Percentiles rank a stretch among this genome's conserved stretches.
Evolutionary conservation across 768 basidiomycete genomes (phyloP).

Genomic region (Sistotremastrum suecicum): DNA sequence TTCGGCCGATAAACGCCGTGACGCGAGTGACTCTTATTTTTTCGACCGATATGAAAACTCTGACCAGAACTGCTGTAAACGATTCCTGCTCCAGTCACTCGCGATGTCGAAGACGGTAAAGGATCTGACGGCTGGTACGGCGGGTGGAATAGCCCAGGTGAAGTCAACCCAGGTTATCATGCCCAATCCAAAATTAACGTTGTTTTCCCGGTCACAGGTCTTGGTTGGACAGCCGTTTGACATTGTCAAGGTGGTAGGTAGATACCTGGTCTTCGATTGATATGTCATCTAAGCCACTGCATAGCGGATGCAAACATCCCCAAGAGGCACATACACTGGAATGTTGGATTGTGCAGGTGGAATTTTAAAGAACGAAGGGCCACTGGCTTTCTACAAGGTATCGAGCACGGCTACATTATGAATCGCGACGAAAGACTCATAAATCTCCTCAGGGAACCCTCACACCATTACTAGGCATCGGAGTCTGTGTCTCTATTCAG

Average conservation of each 20-base stretch:
- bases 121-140: conserved; percentile 81
- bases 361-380: conserved; percentile 83
- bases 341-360: conserved; percentile 86
- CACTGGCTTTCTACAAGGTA: conserved; percentile 92
- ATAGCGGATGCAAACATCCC: conserved; percentile 88
- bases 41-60: too few species aligned
- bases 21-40: too few species aligned
- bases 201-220: conserved; percentile 31
- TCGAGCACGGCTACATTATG: background rate
- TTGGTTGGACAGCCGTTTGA: conserved; percentile 92
- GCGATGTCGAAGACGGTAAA: conserved; percentile 53
- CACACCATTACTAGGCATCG: conserved; percentile 82
- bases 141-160: conserved; percentile 84
- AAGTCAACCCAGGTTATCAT: conserved; percentile 2
- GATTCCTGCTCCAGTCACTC: background rate
- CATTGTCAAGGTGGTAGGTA: conserved; percentile 87
- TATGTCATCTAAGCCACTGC: conserved; percentile 7
- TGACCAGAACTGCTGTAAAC: too few species aligned
- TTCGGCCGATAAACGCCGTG: too few species aligned
- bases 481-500: conserved; percentile 91
- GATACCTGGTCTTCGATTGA: conserved; percentile 1
- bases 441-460: conserved; percentile 56
- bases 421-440: conserved; percentile 1
- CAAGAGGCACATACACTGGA: conserved; percentile 77
- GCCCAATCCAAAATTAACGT: background rate